These are phyloP conservation scores for Leccinum insigne DNA, from an alignment of 1,284 basidiomycete genomes.

Conservation along the genomic window DNA sequence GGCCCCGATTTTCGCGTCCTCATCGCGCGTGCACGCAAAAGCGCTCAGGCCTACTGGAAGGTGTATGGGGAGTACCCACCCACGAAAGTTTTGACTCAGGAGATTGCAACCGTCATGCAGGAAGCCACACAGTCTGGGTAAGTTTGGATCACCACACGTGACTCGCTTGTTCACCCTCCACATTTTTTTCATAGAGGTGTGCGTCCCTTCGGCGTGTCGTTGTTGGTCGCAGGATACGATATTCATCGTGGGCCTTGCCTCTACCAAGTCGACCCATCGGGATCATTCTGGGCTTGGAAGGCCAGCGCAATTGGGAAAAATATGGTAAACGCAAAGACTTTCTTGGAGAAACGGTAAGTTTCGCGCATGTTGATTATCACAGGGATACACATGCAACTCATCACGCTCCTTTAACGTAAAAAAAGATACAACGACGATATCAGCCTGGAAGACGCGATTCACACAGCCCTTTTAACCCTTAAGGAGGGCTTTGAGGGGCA, in stretches of 20 bases:
- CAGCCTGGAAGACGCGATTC: conserved; percentile 98
- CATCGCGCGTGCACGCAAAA: conserved; percentile 93
- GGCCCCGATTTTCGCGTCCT: conserved; percentile 97
- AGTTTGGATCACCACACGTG: conserved; percentile 36
- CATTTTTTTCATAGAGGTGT: conserved; percentile 76
- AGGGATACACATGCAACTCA: conserved; percentile 18
- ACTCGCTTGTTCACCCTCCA: conserved; percentile 27
- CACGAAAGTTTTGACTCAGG: conserved; percentile 94
- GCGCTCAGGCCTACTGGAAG: conserved; percentile 99
- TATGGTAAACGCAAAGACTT: conserved; percentile 99
- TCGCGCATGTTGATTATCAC: conserved; percentile 27
- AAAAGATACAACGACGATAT: conserved; percentile 99
- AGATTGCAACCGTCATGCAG: conserved; percentile 98
- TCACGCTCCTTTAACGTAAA: conserved; percentile 36
- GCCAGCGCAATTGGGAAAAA: conserved; percentile 99
- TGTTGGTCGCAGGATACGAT: conserved; percentile 98
- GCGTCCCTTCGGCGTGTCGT: conserved; percentile 95
- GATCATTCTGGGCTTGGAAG: conserved; percentile 99
- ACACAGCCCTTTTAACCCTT: conserved; percentile 97
- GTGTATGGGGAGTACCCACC: conserved; percentile 99
- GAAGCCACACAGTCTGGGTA: conserved; percentile 98
- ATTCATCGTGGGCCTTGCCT: conserved; percentile 87
- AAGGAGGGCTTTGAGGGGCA: conserved; percentile 99
- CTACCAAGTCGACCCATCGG: conserved; percentile 99
- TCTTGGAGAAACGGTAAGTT: conserved; percentile 93